Percentiles rank a stretch among this genome's conserved stretches.
These are phyloP conservation scores for Trichothecium sympodiale DNA, from an alignment of 2,329 filamentous ascomycete genomes.

Conservation along the genomic window DNA sequence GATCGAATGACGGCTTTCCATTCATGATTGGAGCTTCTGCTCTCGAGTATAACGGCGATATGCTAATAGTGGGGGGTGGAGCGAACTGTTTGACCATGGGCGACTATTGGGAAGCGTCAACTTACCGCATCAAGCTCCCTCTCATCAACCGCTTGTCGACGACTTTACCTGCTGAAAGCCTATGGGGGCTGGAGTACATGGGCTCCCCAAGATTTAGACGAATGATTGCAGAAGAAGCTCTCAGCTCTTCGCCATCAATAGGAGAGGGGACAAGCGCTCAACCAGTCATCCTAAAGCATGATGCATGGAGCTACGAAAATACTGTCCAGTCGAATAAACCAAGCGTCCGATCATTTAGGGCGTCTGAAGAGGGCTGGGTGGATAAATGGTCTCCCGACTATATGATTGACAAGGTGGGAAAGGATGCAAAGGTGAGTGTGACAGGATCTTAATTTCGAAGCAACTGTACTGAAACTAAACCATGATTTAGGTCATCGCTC, in stretches of 20 bases:
- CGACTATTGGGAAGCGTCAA: slow-evolving; percentile 65
- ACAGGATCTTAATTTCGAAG: too few relatives aligned
- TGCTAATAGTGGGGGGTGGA: slow-evolving; percentile 66
- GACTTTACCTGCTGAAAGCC: neutral
- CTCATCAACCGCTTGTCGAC: slow-evolving; percentile 2
- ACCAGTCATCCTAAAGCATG: too few relatives aligned
- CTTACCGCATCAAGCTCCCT: slow-evolving; percentile 28
- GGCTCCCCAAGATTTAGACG: slow-evolving; percentile 13
- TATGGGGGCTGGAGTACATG: slow-evolving; percentile 7
- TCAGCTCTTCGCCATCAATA: too few relatives aligned
- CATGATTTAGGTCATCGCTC: slow-evolving; percentile 52
- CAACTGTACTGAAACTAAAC: slow-evolving; percentile 1
- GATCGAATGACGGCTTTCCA: slow-evolving; percentile 26
- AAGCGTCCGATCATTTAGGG: too few relatives aligned
- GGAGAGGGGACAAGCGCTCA: too few relatives aligned
- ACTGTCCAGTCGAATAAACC: too few relatives aligned
- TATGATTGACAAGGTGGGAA: slow-evolving; percentile 50
- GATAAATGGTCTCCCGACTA: slow-evolving; percentile 58
- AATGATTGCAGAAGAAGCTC: too few relatives aligned
- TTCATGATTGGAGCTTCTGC: slow-evolving; percentile 61
- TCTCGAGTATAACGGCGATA: slow-evolving; percentile 31
- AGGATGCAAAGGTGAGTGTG: slow-evolving; percentile 43
- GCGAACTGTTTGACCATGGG: slow-evolving; percentile 89
- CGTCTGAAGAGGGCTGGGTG: slow-evolving; percentile 51
- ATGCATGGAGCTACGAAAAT: too few relatives aligned